Conservation (phyloP, 495 filamentous ascomycete genomes). For the Xylaria palmicola region DNA sequence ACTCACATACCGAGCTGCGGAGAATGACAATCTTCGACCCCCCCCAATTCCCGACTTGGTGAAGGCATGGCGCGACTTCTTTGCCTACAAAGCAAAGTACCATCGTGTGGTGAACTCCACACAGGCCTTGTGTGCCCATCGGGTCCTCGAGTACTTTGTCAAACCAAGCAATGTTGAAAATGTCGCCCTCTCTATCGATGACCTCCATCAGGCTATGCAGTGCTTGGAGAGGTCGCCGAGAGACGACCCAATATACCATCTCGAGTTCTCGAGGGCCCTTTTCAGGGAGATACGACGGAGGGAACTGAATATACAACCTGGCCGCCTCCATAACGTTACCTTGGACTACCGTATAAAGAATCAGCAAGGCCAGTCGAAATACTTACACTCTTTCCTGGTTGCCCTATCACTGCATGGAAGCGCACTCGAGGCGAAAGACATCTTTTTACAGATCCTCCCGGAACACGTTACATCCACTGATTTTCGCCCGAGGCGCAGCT, state of each 20-base stretch:
- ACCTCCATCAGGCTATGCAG: constrained; percentile 47
- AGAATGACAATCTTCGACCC: constrained; percentile 50
- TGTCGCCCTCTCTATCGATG: constrained; percentile 46
- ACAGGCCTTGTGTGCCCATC: constrained; percentile 58
- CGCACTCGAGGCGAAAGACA: constrained; percentile 56
- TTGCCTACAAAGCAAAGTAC: constrained; percentile 51
- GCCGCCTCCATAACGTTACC: background rate
- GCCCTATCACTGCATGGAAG: constrained; percentile 59
- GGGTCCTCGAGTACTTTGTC: constrained; percentile 60
- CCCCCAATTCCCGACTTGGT: constrained; percentile 60
- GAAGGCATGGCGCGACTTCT: constrained; percentile 63
- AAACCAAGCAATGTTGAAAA: constrained; percentile 37
- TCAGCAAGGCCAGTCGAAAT: constrained; percentile 14
- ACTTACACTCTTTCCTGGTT: constrained; percentile 52
- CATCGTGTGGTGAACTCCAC: constrained; percentile 58
- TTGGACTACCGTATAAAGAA: constrained; percentile 3
- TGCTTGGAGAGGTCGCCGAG: constrained; percentile 39
- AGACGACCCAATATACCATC: constrained; percentile 42
- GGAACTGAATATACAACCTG: constrained; percentile 13
- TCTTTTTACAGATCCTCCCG: constrained; percentile 44
- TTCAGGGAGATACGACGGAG: constrained; percentile 51
- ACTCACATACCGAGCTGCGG: constrained; percentile 46
- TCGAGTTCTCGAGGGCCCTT: constrained; percentile 55
- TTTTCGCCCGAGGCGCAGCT: constrained; percentile 31
- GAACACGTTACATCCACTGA: constrained; percentile 28